Base-by-base conservation (phyloP, 1,284 basidiomycete genomes). In the Leucoagaricus sp. region DNA sequence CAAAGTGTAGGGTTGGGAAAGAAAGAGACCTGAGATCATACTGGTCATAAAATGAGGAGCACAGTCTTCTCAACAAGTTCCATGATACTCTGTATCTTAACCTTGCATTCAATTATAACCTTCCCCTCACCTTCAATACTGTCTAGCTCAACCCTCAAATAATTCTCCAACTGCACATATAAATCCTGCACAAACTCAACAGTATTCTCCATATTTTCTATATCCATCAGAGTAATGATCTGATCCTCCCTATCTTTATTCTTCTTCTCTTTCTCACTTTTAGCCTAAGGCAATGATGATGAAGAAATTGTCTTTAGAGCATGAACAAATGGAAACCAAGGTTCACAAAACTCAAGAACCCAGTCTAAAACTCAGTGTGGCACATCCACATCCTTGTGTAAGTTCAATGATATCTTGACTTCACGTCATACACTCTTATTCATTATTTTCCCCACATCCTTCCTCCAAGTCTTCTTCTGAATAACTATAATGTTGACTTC, bases 31-130 rank as follows among this genome's bases (percentile, higher is more conserved):
- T n/a, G n/a, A n/a, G n/a, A n/a, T n/a, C 76, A 51, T 55, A 84
- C 85, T 81, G 72, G 64, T 90, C 89, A 65, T 91, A 95, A 62
- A 94, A 87, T 21, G 91, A 63, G 4, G 78, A 75, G 53, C 87
- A 89, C 67, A 0, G 84, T 76, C 5, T 78, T 75, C 69, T 96
- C 94, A 3, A 94, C 84, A 3, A 73, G 73, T 54, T 93, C 90
- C 60, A 94, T 78, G 15, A 86, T 75, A 49, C 84, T 81, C 33
- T 74, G 73, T 49, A 85, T 75, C 60, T 69, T 72, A 1, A 65
- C 67, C 56, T 85, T 80, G 51, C 31, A 36, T 10, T 25, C 8
- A 19, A 13, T 21, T 25, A 64, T 70, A 29, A 70, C 65, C 42
- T 70, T 60, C 54, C 65, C 64, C 25, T 70, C 63, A 1, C 55